A percentile compares a stretch with the other conserved stretches of the same genome.
phyloP scores from a whole-genome alignment of 257 asterid species.

The Ajuga chamaepitys region DNA sequence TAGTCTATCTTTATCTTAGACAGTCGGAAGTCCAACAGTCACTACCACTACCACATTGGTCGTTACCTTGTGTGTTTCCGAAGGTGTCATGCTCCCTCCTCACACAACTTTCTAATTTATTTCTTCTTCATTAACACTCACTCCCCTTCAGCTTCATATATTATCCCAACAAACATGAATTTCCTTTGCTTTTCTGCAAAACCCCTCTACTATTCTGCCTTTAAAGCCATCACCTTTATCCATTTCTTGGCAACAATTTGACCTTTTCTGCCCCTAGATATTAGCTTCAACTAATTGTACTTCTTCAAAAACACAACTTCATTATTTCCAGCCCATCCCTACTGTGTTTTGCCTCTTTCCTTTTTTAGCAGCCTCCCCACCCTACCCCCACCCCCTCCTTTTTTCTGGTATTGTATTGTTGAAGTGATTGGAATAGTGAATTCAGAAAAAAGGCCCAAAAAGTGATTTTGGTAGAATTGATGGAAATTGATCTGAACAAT shows the following conservation, averaged over 20 bases:
- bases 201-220: slow-evolving; percentile 26
- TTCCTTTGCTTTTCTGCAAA: slow-evolving; percentile 9
- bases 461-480: slow-evolving; percentile 12
- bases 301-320: slow-evolving; percentile 11
- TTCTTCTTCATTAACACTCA: slow-evolving; percentile 47
- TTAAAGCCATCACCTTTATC: slow-evolving; percentile 28
- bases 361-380: slow-evolving; percentile 1
- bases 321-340: slow-evolving; percentile 6
- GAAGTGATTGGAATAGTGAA: background rate
- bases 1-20: background rate
- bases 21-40: slow-evolving; percentile 31
- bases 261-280: slow-evolving; percentile 20
- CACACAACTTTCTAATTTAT: too few relatives aligned
- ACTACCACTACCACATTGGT: slow-evolving; percentile 35
- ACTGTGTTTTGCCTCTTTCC: slow-evolving; percentile 1
- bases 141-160: too few relatives aligned
- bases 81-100: slow-evolving; percentile 51
- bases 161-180: slow-evolving; percentile 15
- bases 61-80: slow-evolving; percentile 42
- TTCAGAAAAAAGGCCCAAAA: slow-evolving; percentile 3
- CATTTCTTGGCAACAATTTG: slow-evolving; percentile 25
- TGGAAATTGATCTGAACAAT: slow-evolving; percentile 94
- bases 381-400: background rate
- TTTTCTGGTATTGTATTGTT: slow-evolving; percentile 11
- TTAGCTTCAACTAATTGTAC: slow-evolving; percentile 17